Base-by-base conservation (phyloP, 352 stramenopile genomes). In the Phytophthora quininea region DNA sequence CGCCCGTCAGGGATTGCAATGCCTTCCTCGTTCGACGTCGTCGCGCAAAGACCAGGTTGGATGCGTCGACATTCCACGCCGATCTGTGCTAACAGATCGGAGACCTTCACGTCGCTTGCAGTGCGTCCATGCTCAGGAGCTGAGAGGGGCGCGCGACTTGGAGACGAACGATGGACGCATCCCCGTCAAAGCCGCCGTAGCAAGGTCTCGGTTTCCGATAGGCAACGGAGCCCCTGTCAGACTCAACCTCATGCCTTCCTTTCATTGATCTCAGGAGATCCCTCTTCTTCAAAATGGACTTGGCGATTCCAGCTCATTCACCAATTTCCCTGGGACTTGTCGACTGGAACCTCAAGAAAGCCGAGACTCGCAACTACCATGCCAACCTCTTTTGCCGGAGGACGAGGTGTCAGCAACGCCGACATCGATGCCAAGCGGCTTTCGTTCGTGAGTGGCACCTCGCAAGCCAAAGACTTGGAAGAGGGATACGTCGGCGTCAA, bases 391-490 rank as follows among this genome's bases (percentile, higher is more conserved):
- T 47, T 47, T 14, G 15, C 9, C 12, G 40, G 40, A 47, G 15
- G 40, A n/a, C 43, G 43, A 9, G 19, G 15, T 27, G 15, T 49
- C 29, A 40, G 33, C 31, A 46, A 30, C 19, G 14, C 8, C 19
- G 43, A 49, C 38, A 27, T 58, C n/a, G 63, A 70, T 29, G 43
- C 54, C 54, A 42, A 62, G 24, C 63, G 56, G 9, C 31, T 65
- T 35, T 71, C 63, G 3, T 71, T 57, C 43, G 48, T 61, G 4
- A 71, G 63, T 55, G 66, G 58, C 46, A 52, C 40, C 58, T 72
- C 58, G 10, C 63, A 71, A 31, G n/a, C 56, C 8, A 64, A 71
- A 27, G 45, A 61, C 30, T 2, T 63, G 33, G 59, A 74, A 46
- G 57, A 58, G 56, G 35, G 51, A 6, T 79, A 73, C 47, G 48